phyloP scores from a whole-genome alignment of 2,329 filamentous ascomycete species.

The Raffaelea deltoideospora region DNA sequence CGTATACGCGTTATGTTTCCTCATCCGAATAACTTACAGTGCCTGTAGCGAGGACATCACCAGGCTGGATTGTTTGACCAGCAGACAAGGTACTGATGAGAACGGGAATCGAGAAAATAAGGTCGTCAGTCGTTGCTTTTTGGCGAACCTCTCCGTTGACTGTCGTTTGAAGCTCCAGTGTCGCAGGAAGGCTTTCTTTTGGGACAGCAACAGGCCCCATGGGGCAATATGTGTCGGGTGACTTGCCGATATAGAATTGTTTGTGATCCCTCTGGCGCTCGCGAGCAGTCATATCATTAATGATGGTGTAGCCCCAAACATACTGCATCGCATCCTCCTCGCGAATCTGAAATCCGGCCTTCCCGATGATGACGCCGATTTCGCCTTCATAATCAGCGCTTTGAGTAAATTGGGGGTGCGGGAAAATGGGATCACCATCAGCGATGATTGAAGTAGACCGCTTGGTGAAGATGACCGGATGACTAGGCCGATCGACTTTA shows the following conservation, averaged over 20 bases:
- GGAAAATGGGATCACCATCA: neutral
- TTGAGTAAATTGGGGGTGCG: neutral
- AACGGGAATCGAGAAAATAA: slow-evolving; percentile 28
- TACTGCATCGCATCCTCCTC: slow-evolving; percentile 30
- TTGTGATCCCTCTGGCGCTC: slow-evolving; percentile 39
- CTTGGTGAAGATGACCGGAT: slow-evolving; percentile 3
- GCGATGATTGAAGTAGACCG: slow-evolving; percentile 1
- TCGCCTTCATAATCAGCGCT: slow-evolving; percentile 39
- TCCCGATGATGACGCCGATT: slow-evolving; percentile 39
- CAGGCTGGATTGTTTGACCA: slow-evolving; percentile 26
- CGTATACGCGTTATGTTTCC: neutral
- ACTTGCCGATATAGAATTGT: slow-evolving; percentile 45
- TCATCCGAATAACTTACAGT: slow-evolving; percentile 13
- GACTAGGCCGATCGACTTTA: slow-evolving; percentile 1
- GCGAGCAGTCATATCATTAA: slow-evolving; percentile 37
- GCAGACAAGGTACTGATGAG: slow-evolving; percentile 25
- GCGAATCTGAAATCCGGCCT: slow-evolving; percentile 25
- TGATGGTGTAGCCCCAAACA: slow-evolving; percentile 41
- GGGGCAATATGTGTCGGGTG: slow-evolving; percentile 37
- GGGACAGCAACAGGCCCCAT: slow-evolving; percentile 28
- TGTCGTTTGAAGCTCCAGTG: slow-evolving; percentile 24
- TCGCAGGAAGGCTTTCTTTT: slow-evolving; percentile 24
- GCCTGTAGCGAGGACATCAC: slow-evolving; percentile 29
- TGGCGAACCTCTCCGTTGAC: slow-evolving; percentile 33
- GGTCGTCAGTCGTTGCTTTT: slow-evolving; percentile 24